These are phyloP conservation scores for Penicillium dipodomyicola DNA, from an alignment of 495 filamentous ascomycete species.

Conservation along the genomic window DNA sequence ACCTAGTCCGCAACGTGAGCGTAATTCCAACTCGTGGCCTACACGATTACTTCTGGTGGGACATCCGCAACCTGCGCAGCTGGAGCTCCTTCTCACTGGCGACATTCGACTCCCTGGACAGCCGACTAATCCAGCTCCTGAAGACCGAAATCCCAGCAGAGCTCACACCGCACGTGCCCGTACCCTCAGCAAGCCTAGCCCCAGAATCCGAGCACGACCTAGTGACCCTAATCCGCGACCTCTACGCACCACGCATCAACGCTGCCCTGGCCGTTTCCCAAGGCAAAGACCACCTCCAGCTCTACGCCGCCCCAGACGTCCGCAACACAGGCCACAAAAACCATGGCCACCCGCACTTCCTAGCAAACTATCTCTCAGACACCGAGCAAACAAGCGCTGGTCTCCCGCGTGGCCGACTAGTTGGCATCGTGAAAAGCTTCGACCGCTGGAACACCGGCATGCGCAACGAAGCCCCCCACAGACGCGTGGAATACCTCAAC, in stretches of 20 bases:
- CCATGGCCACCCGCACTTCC: constrained; percentile 57
- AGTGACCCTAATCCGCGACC: constrained; percentile 62
- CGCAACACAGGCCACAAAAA: constrained; percentile 51
- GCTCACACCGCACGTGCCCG: constrained; percentile 59
- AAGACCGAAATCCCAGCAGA: constrained; percentile 62
- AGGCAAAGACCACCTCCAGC: constrained; percentile 57
- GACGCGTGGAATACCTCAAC: constrained; percentile 80
- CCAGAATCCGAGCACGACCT: constrained; percentile 75
- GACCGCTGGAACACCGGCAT: constrained; percentile 93
- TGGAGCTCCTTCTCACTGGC: constrained; percentile 75
- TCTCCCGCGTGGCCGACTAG: constrained; percentile 72
- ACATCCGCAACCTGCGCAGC: constrained; percentile 78
- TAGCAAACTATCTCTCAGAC: constrained; percentile 70
- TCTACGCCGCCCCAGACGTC: constrained; percentile 56
- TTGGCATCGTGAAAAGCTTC: constrained; percentile 84
- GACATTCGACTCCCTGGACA: constrained; percentile 66
- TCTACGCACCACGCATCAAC: constrained; percentile 78
- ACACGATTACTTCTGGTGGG: constrained; percentile 90
- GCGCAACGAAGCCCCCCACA: constrained; percentile 75
- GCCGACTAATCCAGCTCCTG: constrained; percentile 69
- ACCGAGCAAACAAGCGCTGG: constrained; percentile 68
- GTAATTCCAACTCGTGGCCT: constrained; percentile 64
- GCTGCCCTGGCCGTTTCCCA: constrained; percentile 68
- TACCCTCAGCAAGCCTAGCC: constrained; percentile 51
- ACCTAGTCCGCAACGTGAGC: constrained; percentile 76